Conservation (phyloP, 768 basidiomycete genomes). For the Amanita fuliginea region DNA sequence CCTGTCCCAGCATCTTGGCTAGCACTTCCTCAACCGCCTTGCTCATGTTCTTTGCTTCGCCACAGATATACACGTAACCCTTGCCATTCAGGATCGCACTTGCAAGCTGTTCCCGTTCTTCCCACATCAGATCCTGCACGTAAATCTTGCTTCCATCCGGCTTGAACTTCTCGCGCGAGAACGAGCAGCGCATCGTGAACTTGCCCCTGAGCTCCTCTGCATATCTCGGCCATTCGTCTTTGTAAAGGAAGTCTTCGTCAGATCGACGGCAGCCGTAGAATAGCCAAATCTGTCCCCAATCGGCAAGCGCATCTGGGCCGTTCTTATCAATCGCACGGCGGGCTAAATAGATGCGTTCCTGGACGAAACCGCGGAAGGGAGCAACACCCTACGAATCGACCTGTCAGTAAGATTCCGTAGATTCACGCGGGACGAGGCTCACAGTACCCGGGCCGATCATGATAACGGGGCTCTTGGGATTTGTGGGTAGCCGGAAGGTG, state of each 20-base stretch:
- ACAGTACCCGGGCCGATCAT: constrained; percentile 99
- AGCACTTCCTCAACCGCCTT: constrained; percentile 90
- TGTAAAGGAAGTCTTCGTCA: constrained; percentile 87
- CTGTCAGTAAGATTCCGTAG: constrained; percentile 1
- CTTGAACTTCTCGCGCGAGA: constrained; percentile 87
- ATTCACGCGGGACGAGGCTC: constrained; percentile 21
- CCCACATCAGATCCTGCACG: constrained; percentile 95
- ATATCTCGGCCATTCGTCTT: constrained; percentile 92
- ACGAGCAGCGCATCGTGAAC: constrained; percentile 79
- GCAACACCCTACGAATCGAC: constrained; percentile 72
- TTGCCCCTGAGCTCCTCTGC: constrained; percentile 80
- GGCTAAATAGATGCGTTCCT: constrained; percentile 94
- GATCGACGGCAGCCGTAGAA: constrained; percentile 95
- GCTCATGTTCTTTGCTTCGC: constrained; percentile 94
- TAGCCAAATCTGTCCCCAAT: constrained; percentile 92
- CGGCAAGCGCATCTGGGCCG: constrained; percentile 81
- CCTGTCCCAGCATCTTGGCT: constrained; percentile 76
- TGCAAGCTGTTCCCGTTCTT: constrained; percentile 72
- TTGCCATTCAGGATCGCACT: constrained; percentile 89
- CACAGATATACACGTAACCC: constrained; percentile 96
- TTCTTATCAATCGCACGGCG: constrained; percentile 94
- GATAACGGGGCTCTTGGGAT: constrained; percentile 96
- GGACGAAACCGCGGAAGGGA: constrained; percentile 97
- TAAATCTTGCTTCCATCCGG: constrained; percentile 93
- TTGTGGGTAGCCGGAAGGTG: constrained; percentile 94